Evolutionary conservation across 495 filamentous ascomycete genomes (phyloP), one percentile per base, ranked within the genome.

Genomic region (Penicillium soppii): DNA sequence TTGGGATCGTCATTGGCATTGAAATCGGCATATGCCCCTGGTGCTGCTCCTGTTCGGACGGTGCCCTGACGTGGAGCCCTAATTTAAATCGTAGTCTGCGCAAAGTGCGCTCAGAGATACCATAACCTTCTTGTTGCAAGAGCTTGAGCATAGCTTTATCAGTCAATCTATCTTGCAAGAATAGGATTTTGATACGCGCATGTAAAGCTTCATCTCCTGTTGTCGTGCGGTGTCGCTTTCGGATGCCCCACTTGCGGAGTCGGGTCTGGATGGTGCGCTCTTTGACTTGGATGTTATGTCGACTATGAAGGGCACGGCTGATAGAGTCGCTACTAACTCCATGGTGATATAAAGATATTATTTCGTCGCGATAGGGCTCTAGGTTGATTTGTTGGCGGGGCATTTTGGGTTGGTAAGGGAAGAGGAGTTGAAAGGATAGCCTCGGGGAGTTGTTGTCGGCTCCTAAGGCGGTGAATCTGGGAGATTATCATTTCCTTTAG

Each of bases 331-430:
- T 65, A 51, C 62, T 65, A 38, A 62, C 53, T 12, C 62, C 62
- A 25, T 59, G 50, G 42, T 62, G 56, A 30, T 57, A 65, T 2
- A 65, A 50, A 21, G 55, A 43, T 27, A 65, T 52, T 16, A 65
- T 65, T 43, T 65, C 62, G 17, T 65, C 62, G 39, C 58, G 52
- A 23, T 59, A 65, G 44, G 62, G 62, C 12, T 65, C 62, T 46
- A 65, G 47, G 27, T 65, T 65, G 53, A 65, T 65, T 26, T 65
- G 62, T 53, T 65, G 62, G 26, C 62, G 62, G 15, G 62, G 58
- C 62, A 65, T 65, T 22, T 21, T 36, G 38, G 45, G 23, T 32
- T 52, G 12, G 21, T 32, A 42, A 33, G 36, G 40, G 30, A 29
- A 44, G 21, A 33, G 26, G 23, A 19, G 27, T 23, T 25, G 39